Percentiles rank a stretch among this genome's conserved stretches.
phyloP scores from a whole-genome alignment of 805 yeast species.

The Wickerhamomyces mucosus region DNA sequence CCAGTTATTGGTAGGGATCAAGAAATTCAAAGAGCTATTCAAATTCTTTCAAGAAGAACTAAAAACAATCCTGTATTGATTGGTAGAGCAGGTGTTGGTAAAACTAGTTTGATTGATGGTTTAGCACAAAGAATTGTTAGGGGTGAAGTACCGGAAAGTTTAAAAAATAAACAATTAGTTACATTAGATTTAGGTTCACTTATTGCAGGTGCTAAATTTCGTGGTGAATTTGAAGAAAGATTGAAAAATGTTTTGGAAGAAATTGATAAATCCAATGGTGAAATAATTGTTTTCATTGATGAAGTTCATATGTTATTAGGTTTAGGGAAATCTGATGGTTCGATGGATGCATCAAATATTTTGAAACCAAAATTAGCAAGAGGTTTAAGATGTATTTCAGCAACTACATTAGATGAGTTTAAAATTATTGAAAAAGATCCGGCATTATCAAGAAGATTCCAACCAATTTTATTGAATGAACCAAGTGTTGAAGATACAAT shows the following conservation, averaged over 20 bases:
- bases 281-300: conserved; percentile 76
- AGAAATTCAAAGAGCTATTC: conserved; percentile 87
- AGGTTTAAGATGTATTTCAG: conserved; percentile 93
- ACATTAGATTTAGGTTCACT: conserved; percentile 82
- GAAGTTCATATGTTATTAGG: conserved; percentile 87
- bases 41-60: conserved; percentile 83
- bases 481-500: conserved; percentile 89
- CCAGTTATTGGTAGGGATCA: conserved; percentile 98
- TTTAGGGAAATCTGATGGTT: conserved; percentile 87
- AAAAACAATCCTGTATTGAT: conserved; percentile 93
- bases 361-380: conserved; percentile 91
- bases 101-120: conserved; percentile 95
- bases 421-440: conserved; percentile 95
- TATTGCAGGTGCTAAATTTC: conserved; percentile 89
- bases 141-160: conserved; percentile 90
- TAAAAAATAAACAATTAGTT: conserved; percentile 77
- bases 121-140: conserved; percentile 86
- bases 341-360: conserved; percentile 91
- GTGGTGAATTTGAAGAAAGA: conserved; percentile 95
- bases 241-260: conserved; percentile 74
- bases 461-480: conserved; percentile 76
- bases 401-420: conserved; percentile 92
- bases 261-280: conserved; percentile 69
- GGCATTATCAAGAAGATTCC: conserved; percentile 89
- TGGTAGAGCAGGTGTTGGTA: conserved; percentile 98